phyloP scores from a whole-genome alignment of 1,139 yeast species.

The Pichia terricola region DNA sequence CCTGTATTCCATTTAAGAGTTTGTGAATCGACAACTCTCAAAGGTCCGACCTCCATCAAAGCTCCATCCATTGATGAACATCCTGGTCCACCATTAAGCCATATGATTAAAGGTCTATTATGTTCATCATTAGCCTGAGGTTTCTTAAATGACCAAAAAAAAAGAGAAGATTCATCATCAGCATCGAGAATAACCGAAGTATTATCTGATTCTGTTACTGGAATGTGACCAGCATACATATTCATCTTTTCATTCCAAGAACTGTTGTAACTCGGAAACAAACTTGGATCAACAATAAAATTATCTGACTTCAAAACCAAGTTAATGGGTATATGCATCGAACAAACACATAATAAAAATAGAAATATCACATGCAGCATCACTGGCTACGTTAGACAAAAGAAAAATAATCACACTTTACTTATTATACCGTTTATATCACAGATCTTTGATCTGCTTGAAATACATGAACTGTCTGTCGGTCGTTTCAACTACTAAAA shows the following conservation, averaged over 20 bases:
- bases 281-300: constrained; percentile 4
- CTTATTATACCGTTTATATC: background rate
- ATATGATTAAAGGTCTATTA: constrained; percentile 39
- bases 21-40: constrained; percentile 35
- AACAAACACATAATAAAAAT: no score
- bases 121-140: background rate
- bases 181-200: constrained; percentile 28
- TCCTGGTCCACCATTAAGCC: constrained; percentile 98
- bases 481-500: background rate
- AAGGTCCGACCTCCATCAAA: constrained; percentile 85
- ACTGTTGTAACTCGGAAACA: constrained; percentile 5
- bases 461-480: background rate
- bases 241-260: constrained; percentile 25
- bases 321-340: background rate
- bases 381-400: background rate
- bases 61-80: constrained; percentile 99
- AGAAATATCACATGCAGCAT: background rate
- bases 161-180: constrained; percentile 35
- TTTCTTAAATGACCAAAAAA: constrained; percentile 62
- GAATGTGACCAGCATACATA: constrained; percentile 70
- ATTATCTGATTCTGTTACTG: constrained; percentile 30
- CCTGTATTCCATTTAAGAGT: constrained; percentile 45
- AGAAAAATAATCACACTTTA: background rate
- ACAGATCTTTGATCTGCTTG: background rate
- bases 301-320: background rate